Evolutionary conservation across 2,329 filamentous ascomycete species (phyloP).

Genomic region (Sordariomycetes sp.): DNA sequence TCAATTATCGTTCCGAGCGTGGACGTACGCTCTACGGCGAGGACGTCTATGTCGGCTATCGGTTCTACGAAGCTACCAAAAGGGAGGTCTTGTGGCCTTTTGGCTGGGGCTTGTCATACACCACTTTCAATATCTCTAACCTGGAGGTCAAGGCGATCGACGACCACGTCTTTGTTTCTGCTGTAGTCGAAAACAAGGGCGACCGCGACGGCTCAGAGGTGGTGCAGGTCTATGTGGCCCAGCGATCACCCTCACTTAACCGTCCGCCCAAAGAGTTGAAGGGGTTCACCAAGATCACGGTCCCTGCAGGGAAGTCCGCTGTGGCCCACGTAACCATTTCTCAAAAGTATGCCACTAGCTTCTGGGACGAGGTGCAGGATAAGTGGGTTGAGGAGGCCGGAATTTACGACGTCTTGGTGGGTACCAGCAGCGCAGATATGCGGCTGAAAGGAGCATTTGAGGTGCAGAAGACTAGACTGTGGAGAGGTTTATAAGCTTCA

Average conservation of each 20-base stretch:
- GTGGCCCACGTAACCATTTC: slow-evolving; percentile 43
- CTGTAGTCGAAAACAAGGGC: too few relatives aligned
- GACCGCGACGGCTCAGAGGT: too few relatives aligned
- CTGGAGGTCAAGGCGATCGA: too few relatives aligned
- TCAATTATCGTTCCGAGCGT: slow-evolving; percentile 55
- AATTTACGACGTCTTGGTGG: slow-evolving; percentile 53
- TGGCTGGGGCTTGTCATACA: slow-evolving; percentile 60
- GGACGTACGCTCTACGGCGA: slow-evolving; percentile 60
- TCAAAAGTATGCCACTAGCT: slow-evolving; percentile 58
- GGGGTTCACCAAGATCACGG: slow-evolving; percentile 54
- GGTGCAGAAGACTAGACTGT: too few relatives aligned
- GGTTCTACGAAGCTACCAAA: slow-evolving; percentile 48
- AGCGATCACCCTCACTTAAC: slow-evolving; percentile 40
- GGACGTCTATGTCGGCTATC: slow-evolving; percentile 63
- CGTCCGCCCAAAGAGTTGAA: slow-evolving; percentile 54
- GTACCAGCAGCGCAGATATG: slow-evolving; percentile 46
- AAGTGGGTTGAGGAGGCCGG: slow-evolving; percentile 61
- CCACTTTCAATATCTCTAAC: too few relatives aligned
- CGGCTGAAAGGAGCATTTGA: too few relatives aligned
- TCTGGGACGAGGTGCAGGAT: slow-evolving; percentile 59
- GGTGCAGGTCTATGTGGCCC: too few relatives aligned
- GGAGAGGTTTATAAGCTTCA: too few relatives aligned
- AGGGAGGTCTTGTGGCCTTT: slow-evolving; percentile 51
- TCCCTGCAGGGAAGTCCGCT: slow-evolving; percentile 51
- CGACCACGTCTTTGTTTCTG: too few relatives aligned